Evolutionary conservation across 2,329 filamentous ascomycete genomes (phyloP).

Genomic region (Ophiocordyceps camponoti-floridani): DNA sequence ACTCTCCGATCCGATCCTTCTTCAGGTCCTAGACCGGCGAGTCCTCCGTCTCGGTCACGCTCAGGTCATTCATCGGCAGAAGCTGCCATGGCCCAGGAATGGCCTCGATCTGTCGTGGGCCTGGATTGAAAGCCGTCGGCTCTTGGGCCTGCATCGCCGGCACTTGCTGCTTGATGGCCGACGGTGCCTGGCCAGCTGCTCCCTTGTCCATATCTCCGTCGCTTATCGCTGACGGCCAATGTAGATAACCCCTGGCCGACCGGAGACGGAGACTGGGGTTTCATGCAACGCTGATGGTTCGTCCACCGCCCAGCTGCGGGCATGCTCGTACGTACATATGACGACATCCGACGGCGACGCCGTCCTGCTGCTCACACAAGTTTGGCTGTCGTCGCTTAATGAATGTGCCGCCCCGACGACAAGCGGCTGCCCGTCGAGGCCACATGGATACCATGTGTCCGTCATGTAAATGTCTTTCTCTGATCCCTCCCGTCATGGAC

Average conservation of each 20-base stretch:
- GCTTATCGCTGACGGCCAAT: not conserved
- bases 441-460: not conserved
- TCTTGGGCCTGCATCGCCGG: not conserved
- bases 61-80: not conserved
- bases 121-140: not conserved
- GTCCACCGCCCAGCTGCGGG: not conserved
- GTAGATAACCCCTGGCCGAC: not conserved
- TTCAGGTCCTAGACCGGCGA: not conserved
- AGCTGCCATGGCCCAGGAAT: no score
- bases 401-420: not conserved
- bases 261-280: not conserved
- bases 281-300: not conserved
- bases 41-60: not conserved
- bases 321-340: not conserved
- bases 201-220: not conserved
- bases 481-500: no score
- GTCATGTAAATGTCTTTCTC: not conserved
- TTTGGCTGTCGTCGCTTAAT: not conserved
- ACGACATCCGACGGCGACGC: not conserved
- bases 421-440: not conserved
- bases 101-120: not conserved
- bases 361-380: not conserved
- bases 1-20: not conserved
- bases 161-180: not conserved
- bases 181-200: not conserved